Evolutionary conservation across 805 yeast species (phyloP).

Genomic region (Barnettozyma siamensis): DNA sequence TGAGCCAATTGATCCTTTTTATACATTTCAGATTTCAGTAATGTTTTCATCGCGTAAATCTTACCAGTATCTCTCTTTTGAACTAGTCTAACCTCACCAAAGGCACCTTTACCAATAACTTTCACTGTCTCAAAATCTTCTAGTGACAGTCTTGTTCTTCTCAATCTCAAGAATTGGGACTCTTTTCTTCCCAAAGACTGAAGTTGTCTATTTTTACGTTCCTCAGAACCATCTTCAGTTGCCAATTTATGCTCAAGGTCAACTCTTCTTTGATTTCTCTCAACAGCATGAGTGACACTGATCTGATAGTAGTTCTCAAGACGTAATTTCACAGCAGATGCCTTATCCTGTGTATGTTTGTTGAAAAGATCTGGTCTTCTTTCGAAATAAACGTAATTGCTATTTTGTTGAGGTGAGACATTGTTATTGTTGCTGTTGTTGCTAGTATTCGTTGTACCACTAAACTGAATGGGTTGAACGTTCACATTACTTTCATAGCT

Average conservation of each 20-base stretch:
- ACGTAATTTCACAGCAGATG: constrained; percentile 57
- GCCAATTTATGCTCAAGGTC: constrained; percentile 77
- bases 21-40: constrained; percentile 77
- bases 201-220: constrained; percentile 71
- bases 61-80: constrained; percentile 91
- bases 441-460: background rate
- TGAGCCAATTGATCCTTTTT: constrained; percentile 94
- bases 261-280: constrained; percentile 87
- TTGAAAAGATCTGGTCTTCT: constrained; percentile 27
- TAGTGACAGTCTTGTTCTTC: constrained; percentile 85
- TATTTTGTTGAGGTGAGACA: constrained; percentile 2
- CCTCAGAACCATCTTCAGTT: constrained; percentile 57
- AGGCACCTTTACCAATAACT: constrained; percentile 99
- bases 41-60: constrained; percentile 89
- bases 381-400: constrained; percentile 24
- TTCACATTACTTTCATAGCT: constrained; percentile 8
- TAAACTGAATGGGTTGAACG: constrained; percentile 17
- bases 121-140: constrained; percentile 95
- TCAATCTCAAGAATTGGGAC: constrained; percentile 77
- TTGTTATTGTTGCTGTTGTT: constrained; percentile 9
- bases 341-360: constrained; percentile 27
- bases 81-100: constrained; percentile 95
- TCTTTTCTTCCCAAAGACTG: constrained; percentile 82
- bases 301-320: constrained; percentile 87
- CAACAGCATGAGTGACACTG: constrained; percentile 90